Conservation (phyloP, 2,329 filamentous ascomycete genomes). For the Sodiomyces alkalinus region DNA sequence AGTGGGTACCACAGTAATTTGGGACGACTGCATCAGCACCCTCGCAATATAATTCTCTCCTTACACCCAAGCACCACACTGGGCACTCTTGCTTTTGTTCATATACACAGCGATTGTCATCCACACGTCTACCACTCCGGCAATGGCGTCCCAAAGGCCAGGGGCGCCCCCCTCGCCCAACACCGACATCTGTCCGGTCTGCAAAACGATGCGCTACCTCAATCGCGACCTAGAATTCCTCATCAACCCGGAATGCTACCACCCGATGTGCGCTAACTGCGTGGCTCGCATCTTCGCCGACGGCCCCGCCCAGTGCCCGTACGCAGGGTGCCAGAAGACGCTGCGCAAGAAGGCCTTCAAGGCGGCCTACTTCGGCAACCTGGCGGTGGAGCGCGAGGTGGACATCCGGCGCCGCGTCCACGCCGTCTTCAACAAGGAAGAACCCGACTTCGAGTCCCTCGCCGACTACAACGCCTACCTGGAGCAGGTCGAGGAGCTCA, state of each 20-base stretch:
- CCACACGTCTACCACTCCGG: no score
- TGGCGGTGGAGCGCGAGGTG: constrained; percentile 80
- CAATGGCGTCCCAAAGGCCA: neutral
- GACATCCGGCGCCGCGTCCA: constrained; percentile 75
- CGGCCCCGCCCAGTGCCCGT: constrained; percentile 83
- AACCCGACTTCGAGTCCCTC: constrained; percentile 82
- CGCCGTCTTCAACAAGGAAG: constrained; percentile 68
- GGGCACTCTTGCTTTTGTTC: no score
- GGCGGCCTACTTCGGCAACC: constrained; percentile 77
- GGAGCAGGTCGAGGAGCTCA: constrained; percentile 79
- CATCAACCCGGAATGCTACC: constrained; percentile 97
- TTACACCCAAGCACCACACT: no score
- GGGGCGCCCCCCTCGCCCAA: constrained; percentile 11
- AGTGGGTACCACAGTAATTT: no score
- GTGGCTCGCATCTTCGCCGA: constrained; percentile 88
- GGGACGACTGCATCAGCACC: no score
- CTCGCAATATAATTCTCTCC: no score
- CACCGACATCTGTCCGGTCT: constrained; percentile 82
- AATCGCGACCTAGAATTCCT: constrained; percentile 89
- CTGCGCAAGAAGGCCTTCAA: constrained; percentile 75
- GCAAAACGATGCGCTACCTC: constrained; percentile 92
- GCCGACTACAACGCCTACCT: constrained; percentile 86
- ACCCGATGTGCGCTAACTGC: constrained; percentile 95
- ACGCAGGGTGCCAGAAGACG: constrained; percentile 75
- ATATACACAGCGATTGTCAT: no score